These are phyloP conservation scores for Diaporthe amygdali DNA, from an alignment of 2,329 filamentous ascomycete genomes.

Conservation along the genomic window DNA sequence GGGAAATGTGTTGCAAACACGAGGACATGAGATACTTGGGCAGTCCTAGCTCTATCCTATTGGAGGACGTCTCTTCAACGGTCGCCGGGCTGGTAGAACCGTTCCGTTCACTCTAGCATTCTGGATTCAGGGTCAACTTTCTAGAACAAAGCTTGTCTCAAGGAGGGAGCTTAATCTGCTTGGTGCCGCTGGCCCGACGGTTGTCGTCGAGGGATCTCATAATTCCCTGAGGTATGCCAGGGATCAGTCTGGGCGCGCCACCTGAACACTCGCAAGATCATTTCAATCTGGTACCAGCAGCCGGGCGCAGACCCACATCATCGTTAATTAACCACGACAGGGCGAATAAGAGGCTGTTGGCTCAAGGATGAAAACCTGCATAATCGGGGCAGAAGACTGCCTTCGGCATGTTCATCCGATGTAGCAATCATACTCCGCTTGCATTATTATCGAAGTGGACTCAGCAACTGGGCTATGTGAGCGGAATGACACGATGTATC, in stretches of 20 bases:
- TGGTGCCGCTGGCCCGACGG: slow-evolving; percentile 6
- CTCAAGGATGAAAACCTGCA: background rate
- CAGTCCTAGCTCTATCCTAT: background rate
- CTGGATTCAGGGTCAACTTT: background rate
- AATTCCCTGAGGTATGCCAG: slow-evolving; percentile 5
- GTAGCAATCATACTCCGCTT: background rate
- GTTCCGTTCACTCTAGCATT: background rate
- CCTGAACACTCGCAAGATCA: background rate
- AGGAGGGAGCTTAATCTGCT: slow-evolving; percentile 9
- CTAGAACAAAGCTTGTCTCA: slow-evolving; percentile 15
- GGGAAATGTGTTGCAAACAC: background rate
- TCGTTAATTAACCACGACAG: background rate
- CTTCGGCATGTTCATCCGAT: slow-evolving; percentile 9
- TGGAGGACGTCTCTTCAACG: background rate
- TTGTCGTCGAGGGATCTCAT: background rate
- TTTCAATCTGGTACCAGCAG: background rate
- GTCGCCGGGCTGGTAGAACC: background rate
- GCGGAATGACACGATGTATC: slow-evolving; percentile 6
- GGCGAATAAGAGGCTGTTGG: background rate
- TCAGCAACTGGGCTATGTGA: background rate
- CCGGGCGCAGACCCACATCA: background rate
- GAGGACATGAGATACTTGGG: background rate
- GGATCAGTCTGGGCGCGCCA: background rate
- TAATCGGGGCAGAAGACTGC: background rate
- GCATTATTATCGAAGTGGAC: background rate